Evolutionary conservation across 768 basidiomycete species (phyloP).

Genomic region (Hortiboletus campestris): DNA sequence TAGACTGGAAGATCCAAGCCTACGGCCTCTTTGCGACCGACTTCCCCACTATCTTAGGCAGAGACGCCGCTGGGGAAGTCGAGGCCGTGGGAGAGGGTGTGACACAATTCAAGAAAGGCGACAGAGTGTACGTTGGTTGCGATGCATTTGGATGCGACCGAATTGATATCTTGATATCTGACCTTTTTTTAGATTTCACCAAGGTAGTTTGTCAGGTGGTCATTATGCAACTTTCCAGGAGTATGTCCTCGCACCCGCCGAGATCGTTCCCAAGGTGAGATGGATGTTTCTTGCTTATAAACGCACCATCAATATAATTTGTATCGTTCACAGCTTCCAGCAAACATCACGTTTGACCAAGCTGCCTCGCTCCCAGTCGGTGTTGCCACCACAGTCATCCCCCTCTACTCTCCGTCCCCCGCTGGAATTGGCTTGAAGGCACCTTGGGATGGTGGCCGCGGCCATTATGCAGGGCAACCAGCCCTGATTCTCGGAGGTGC

Average conservation of each 20-base stretch:
- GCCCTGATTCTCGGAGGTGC: constrained; percentile 39
- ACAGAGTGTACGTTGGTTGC: constrained; percentile 13
- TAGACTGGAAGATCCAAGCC: constrained; percentile 36
- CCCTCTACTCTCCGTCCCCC: constrained; percentile 31
- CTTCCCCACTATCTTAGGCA: constrained; percentile 39
- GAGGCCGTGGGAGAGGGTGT: constrained; percentile 41
- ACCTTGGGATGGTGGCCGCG: constrained; percentile 35
- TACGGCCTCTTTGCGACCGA: not conserved
- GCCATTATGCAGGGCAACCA: constrained; percentile 30
- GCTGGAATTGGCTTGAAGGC: constrained; percentile 31
- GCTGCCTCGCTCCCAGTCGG: constrained; percentile 38
- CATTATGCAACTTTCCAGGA: constrained; percentile 27
- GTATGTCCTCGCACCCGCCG: constrained; percentile 23
- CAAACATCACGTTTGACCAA: constrained; percentile 36
- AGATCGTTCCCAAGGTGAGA: constrained; percentile 16
- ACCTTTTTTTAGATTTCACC: constrained; percentile 16
- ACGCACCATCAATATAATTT: not conserved
- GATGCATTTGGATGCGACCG: not conserved
- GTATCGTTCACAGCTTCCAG: constrained; percentile 35
- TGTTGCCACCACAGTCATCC: constrained; percentile 31
- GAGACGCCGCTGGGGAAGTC: constrained; percentile 40
- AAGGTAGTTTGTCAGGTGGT: not conserved
- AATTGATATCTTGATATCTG: not conserved
- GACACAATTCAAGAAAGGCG: constrained; percentile 36
- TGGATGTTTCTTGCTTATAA: not conserved